Percentiles rank a stretch among this genome's conserved stretches.
Evolutionary conservation across 1,139 yeast species (phyloP).

Genomic region (Suhomyces coccinellae): DNA sequence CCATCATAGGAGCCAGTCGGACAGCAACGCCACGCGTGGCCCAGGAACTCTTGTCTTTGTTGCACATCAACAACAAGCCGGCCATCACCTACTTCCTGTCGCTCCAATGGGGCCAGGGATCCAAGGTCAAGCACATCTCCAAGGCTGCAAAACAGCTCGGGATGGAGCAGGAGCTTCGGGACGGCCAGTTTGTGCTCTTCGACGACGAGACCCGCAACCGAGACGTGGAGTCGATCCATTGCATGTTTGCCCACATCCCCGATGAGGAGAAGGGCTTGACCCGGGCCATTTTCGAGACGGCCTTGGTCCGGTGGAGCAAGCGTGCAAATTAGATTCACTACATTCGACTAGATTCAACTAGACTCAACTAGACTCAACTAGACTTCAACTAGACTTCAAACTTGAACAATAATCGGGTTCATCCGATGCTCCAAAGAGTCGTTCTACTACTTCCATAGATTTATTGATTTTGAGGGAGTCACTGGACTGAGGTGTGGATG

Average conservation of each 20-base stretch:
- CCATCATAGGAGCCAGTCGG: constrained; percentile 64
- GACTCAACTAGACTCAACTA: too few relatives aligned
- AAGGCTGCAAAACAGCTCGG: constrained; percentile 45
- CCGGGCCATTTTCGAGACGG: constrained; percentile 45
- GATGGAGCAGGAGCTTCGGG: constrained; percentile 40
- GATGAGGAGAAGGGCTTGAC: constrained; percentile 52
- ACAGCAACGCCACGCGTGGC: constrained; percentile 70
- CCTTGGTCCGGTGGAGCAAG: constrained; percentile 38
- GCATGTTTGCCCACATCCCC: constrained; percentile 55
- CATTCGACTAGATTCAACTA: too few relatives aligned
- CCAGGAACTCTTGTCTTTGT: constrained; percentile 47
- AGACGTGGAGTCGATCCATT: constrained; percentile 64
- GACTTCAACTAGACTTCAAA: too few relatives aligned
- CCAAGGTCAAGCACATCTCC: constrained; percentile 60
- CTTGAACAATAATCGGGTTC: too few relatives aligned
- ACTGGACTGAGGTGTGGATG: too few relatives aligned
- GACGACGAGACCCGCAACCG: constrained; percentile 70
- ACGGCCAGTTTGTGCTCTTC: constrained; percentile 57
- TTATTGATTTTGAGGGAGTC: too few relatives aligned
- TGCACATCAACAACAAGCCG: constrained; percentile 51
- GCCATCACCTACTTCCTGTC: constrained; percentile 50
- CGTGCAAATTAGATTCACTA: too few relatives aligned
- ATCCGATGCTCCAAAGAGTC: too few relatives aligned
- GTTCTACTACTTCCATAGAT: too few relatives aligned
- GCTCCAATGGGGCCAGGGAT: constrained; percentile 66